Evolutionary conservation across 2,329 filamentous ascomycete genomes (phyloP).

Genomic region (Tolypocladium nubicola): DNA sequence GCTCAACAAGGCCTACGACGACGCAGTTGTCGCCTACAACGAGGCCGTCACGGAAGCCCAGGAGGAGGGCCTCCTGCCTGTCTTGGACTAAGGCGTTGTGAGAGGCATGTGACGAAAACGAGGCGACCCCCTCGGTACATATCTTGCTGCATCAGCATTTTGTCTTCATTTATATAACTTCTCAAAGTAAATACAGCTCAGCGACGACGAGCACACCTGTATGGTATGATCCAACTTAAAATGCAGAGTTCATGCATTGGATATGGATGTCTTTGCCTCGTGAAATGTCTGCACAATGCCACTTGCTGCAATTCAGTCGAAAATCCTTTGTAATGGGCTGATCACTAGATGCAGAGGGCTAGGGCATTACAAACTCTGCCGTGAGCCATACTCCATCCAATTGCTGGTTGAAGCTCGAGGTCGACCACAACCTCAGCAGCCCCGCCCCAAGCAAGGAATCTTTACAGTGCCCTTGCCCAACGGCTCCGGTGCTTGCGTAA

Average conservation of each 20-base stretch:
- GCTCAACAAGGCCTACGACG: constrained; percentile 20
- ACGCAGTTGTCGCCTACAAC: constrained; percentile 23
- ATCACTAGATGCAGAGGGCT: too few species aligned
- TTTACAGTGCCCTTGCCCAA: constrained; percentile 12
- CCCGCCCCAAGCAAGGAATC: constrained; percentile 22
- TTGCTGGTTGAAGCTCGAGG: too few species aligned
- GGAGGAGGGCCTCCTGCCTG: constrained; percentile 18
- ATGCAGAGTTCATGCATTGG: neutral
- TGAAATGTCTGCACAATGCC: neutral
- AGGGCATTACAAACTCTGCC: neutral
- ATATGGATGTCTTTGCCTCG: neutral
- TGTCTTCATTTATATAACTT: neutral
- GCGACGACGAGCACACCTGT: neutral
- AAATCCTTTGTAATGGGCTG: neutral
- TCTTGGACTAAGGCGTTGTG: constrained; percentile 3
- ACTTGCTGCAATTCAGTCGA: neutral
- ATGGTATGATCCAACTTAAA: neutral
- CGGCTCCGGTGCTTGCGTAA: constrained; percentile 7
- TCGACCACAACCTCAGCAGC: neutral
- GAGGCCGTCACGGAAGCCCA: constrained; percentile 23
- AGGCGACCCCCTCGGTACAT: neutral
- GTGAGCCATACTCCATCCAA: neutral
- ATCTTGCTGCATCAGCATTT: neutral
- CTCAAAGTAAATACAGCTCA: neutral
- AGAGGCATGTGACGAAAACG: neutral